Evolutionary conservation across 2,329 filamentous ascomycete species (phyloP), one percentile per base, ranked within the genome.

Genomic region (Neonectria punicea): DNA sequence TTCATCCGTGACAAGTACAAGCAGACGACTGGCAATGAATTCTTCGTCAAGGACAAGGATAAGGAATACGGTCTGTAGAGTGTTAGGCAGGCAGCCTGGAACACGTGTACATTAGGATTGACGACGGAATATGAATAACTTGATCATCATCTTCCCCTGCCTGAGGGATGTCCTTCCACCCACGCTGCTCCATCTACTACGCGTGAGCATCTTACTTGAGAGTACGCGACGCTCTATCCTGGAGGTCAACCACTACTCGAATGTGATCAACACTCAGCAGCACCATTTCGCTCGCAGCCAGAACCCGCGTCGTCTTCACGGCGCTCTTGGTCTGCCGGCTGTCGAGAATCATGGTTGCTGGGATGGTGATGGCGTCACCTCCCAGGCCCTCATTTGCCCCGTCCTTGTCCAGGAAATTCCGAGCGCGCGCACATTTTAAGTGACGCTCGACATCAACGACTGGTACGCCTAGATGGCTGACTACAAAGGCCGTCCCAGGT

Each of bases 1-100:
- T 90, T 87, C 77, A 88, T 95, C 71, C 87, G 92, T 41, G 80
- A 79, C 46, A 83, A 91, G 79, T 94, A 93, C 85, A 93, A 93
- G 85, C 80, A 73, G 51, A 76, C 80, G 0, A 91, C 90, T 0
- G 93, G 93, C 63, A 87, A 80, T 6, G 92, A 94, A 8, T 77
- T 94, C 58, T 89, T 90, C 30, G 81, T 93, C 77, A 82, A 86
- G 75, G 92, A 94, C 78, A 93, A 93, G 83, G 83, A 89, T 6
- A 78, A 77, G 69, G 74, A 80, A 47, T 77, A 71, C 36, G 79
- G 78, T 13, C 41, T 44, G n/a, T 51, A 53, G n/a, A 41, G 30
- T 13, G 22, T 28, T 22, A 4, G 14, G 13, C 6, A 22, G 44
- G 3, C 20, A 30, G 25, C 22, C 13, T 16, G 14, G n/a, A 10